A percentile compares a stretch with the other conserved stretches of the same genome.
These are phyloP conservation scores for Conringia planisiliqua DNA, from an alignment of 345 rosid species.

Conservation along the genomic window DNA sequence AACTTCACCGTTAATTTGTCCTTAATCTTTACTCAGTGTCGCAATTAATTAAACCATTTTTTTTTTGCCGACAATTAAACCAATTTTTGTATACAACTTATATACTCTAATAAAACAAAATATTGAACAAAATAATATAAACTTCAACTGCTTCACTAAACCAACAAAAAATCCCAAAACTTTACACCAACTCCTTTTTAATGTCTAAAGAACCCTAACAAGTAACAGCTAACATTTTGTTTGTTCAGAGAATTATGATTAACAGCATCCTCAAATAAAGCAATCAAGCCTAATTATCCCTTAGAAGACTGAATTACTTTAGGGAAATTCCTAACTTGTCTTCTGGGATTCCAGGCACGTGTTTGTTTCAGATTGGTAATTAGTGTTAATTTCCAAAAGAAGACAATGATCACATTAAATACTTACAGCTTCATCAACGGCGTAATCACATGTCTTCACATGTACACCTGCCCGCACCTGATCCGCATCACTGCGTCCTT, in stretches of 20 bases:
- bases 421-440: constrained; percentile 17
- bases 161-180: not conserved
- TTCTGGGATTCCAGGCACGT: not conserved
- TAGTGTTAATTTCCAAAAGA: not conserved
- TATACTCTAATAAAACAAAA: not conserved
- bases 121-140: not conserved
- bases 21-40: not conserved
- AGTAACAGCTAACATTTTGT: too few relatives aligned
- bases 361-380: not conserved
- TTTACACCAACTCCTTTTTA: not conserved
- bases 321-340: not conserved
- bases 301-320: not conserved
- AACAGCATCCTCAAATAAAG: not conserved
- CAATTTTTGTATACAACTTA: not conserved
- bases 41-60: not conserved
- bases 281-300: not conserved
- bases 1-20: too few relatives aligned
- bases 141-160: not conserved
- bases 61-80: too few relatives aligned
- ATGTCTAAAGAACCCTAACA: too few relatives aligned
- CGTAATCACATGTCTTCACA: constrained; percentile 24
- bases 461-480: constrained; percentile 32
- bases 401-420: constrained; percentile 4
- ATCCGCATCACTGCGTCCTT: constrained; percentile 13
- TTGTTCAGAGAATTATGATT: not conserved